Percentiles rank a stretch among this genome's conserved stretches.
phyloP scores from a whole-genome alignment of 345 rosid species.

The Bretschneidera sinensis region DNA sequence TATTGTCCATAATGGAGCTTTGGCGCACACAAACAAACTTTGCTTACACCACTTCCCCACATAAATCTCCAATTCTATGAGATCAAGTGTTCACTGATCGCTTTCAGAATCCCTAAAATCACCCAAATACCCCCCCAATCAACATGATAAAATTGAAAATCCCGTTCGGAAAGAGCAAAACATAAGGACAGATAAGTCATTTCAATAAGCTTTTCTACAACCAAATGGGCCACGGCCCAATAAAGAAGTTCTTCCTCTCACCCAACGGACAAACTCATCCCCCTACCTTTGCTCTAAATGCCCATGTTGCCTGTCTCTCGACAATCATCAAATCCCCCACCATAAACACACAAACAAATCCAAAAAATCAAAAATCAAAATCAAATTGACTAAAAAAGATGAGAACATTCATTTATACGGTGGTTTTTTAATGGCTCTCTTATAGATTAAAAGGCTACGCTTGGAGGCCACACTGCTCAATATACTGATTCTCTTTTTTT shows the following conservation, averaged over 20 bases:
- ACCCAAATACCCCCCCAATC: conserved; percentile 12
- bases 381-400: too few relatives aligned
- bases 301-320: conserved; percentile 34
- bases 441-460: background rate
- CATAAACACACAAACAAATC: background rate
- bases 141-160: background rate
- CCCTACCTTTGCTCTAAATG: conserved; percentile 1
- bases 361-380: background rate
- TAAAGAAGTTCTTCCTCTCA: background rate
- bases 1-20: too few relatives aligned
- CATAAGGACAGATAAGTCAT: conserved; percentile 16
- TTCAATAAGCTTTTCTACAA: background rate
- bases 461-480: conserved; percentile 24
- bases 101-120: background rate
- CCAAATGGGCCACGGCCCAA: conserved; percentile 17
- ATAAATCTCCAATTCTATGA: too few relatives aligned
- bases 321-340: background rate
- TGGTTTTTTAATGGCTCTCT: background rate
- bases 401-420: background rate
- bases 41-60: too few relatives aligned
- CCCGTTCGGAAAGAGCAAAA: too few relatives aligned
- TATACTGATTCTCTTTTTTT: conserved; percentile 36
- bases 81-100: too few relatives aligned
- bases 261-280: conserved; percentile 19
- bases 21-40: too few relatives aligned